Conservation (phyloP, 441 rosid species). For the Populus trichocarpa region DNA sequence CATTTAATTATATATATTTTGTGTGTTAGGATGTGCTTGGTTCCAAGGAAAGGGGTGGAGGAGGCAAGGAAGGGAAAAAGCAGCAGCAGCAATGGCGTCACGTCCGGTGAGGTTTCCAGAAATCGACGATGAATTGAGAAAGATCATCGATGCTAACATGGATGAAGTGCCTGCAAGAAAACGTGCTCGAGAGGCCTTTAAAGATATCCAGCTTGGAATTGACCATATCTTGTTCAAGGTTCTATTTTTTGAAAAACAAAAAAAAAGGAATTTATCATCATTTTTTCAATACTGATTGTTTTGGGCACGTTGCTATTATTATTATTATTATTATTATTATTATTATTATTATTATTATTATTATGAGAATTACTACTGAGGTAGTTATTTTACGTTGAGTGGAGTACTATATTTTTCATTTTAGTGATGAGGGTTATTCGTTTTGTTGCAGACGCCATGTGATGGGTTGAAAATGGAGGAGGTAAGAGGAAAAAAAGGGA, state of each 20-base stretch:
- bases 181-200: conserved; percentile 77
- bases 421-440: not conserved
- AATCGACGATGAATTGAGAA: conserved; percentile 49
- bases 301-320: not conserved
- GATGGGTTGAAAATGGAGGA: conserved; percentile 64
- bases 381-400: not conserved
- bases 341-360: no score
- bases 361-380: not conserved
- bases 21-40: conserved; percentile 3
- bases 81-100: conserved; percentile 34
- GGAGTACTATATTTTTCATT: not conserved
- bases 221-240: conserved; percentile 92
- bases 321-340: no score
- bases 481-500: conserved; percentile 29
- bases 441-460: conserved; percentile 55
- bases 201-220: conserved; percentile 63
- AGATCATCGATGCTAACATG: conserved; percentile 52
- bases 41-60: conserved; percentile 17
- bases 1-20: not conserved
- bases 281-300: not conserved
- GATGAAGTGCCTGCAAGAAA: conserved; percentile 74
- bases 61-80: conserved; percentile 19
- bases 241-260: no score
- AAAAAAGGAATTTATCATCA: no score
- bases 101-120: conserved; percentile 39